phyloP scores from a whole-genome alignment of 805 yeast genomes.

The Debaryomyces hansenii region DNA sequence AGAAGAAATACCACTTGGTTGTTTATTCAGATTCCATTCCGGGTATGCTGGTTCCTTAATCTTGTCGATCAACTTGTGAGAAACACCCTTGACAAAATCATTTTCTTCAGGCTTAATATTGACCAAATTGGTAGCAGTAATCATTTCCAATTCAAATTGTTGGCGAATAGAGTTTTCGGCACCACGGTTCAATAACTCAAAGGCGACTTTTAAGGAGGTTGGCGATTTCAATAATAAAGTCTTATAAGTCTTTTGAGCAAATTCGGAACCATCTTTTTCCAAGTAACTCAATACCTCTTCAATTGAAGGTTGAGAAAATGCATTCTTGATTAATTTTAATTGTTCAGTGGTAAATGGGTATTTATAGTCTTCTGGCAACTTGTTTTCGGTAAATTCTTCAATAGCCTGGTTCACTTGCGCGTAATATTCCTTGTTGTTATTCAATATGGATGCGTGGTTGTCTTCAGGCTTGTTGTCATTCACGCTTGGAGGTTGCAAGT shows the following conservation, averaged over 20 bases:
- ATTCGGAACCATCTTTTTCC: constrained; percentile 55
- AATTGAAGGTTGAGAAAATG: constrained; percentile 56
- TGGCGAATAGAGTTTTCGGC: constrained; percentile 55
- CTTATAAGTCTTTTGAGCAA: constrained; percentile 59
- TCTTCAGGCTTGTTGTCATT: constrained; percentile 27
- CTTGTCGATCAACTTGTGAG: constrained; percentile 62
- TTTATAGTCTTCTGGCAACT: constrained; percentile 60
- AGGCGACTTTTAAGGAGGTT: constrained; percentile 72
- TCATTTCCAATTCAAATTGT: constrained; percentile 72
- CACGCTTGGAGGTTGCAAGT: constrained; percentile 47
- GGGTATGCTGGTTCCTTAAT: constrained; percentile 46
- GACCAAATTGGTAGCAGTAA: constrained; percentile 71
- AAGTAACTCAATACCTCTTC: constrained; percentile 59
- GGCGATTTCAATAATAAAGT: constrained; percentile 69
- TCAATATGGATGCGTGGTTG: constrained; percentile 15
- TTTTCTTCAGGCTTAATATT: constrained; percentile 49
- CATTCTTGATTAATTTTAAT: constrained; percentile 62
- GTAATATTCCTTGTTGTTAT: constrained; percentile 40
- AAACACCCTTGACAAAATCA: constrained; percentile 71
- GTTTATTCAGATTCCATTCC: constrained; percentile 18
- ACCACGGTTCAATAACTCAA: constrained; percentile 66
- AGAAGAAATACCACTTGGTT: constrained; percentile 14
- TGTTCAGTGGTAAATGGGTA: constrained; percentile 58
- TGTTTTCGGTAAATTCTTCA: constrained; percentile 70
- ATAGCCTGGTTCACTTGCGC: constrained; percentile 68